Conservation (phyloP, 2,329 filamentous ascomycete species). For the Apiospora hydei region DNA sequence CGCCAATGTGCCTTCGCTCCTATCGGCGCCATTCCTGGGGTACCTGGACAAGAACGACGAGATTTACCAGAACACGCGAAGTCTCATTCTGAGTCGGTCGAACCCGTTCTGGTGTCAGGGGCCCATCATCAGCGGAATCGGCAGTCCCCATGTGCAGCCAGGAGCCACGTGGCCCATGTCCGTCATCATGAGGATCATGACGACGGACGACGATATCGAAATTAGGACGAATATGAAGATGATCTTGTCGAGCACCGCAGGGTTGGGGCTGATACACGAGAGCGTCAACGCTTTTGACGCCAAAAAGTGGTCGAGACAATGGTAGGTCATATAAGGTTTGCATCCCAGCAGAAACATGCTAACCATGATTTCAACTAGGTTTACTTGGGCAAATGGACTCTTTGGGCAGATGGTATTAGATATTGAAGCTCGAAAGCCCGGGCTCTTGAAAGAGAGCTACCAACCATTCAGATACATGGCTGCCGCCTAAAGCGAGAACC, state of each 20-base stretch:
- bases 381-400: constrained; percentile 45
- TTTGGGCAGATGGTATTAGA: constrained; percentile 45
- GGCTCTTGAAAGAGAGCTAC: constrained; percentile 62
- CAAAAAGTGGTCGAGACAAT: constrained; percentile 48
- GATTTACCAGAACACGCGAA: constrained; percentile 76
- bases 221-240: constrained; percentile 44
- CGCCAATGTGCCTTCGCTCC: constrained; percentile 65
- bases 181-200: constrained; percentile 80
- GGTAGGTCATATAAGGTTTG: constrained; percentile 35
- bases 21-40: constrained; percentile 63
- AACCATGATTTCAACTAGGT: constrained; percentile 61
- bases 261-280: constrained; percentile 51
- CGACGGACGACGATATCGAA: constrained; percentile 48
- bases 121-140: constrained; percentile 58
- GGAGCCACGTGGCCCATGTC: constrained; percentile 89
- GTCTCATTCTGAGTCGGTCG: constrained; percentile 73
- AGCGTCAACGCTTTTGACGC: constrained; percentile 48
- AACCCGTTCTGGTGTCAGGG: constrained; percentile 77
- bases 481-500: background rate
- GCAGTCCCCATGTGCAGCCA: constrained; percentile 63
- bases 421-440: constrained; percentile 75
- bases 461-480: constrained; percentile 41
- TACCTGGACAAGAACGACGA: constrained; percentile 56
- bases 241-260: constrained; percentile 41
- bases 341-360: background rate